Evolutionary conservation across 805 yeast genomes (phyloP).

Genomic region (Ogataea philodendri): DNA sequence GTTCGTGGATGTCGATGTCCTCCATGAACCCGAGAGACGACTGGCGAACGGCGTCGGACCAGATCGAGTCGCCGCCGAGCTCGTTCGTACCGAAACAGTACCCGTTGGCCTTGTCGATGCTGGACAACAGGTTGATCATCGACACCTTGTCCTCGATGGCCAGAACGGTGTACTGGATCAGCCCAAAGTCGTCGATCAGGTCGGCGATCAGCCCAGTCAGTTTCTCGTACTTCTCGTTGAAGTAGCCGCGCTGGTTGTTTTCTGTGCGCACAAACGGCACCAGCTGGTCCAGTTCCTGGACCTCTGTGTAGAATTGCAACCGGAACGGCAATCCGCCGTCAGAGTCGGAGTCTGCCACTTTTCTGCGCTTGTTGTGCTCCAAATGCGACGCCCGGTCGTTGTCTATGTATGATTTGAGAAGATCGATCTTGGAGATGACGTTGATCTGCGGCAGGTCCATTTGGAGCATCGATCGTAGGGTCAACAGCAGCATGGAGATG

Average conservation of each 20-base stretch:
- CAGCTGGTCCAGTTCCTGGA: conserved; percentile 72
- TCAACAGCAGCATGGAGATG: conserved; percentile 72
- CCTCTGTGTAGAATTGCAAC: conserved; percentile 87
- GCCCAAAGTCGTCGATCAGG: conserved; percentile 78
- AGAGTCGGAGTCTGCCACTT: conserved; percentile 10
- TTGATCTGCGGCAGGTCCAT: conserved; percentile 90
- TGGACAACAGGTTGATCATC: conserved; percentile 77
- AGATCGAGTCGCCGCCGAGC: conserved; percentile 92
- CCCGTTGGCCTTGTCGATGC: conserved; percentile 90
- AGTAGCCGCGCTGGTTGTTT: conserved; percentile 63
- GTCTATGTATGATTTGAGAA: conserved; percentile 52
- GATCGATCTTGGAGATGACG: conserved; percentile 88
- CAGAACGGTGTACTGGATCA: conserved; percentile 85
- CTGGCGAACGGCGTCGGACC: conserved; percentile 94
- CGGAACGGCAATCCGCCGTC: conserved; percentile 75
- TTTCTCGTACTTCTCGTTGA: conserved; percentile 43
- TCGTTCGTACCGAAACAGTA: conserved; percentile 91
- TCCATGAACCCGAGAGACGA: conserved; percentile 52
- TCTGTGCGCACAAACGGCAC: conserved; percentile 71
- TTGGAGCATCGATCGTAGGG: conserved; percentile 89
- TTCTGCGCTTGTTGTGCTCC: conserved; percentile 21
- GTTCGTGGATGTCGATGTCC: conserved; percentile 78
- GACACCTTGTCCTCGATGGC: conserved; percentile 88
- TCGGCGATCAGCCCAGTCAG: conserved; percentile 80
- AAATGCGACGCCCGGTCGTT: conserved; percentile 25